phyloP scores from a whole-genome alignment of 208 protist species.

The Trypanosoma brucei region DNA sequence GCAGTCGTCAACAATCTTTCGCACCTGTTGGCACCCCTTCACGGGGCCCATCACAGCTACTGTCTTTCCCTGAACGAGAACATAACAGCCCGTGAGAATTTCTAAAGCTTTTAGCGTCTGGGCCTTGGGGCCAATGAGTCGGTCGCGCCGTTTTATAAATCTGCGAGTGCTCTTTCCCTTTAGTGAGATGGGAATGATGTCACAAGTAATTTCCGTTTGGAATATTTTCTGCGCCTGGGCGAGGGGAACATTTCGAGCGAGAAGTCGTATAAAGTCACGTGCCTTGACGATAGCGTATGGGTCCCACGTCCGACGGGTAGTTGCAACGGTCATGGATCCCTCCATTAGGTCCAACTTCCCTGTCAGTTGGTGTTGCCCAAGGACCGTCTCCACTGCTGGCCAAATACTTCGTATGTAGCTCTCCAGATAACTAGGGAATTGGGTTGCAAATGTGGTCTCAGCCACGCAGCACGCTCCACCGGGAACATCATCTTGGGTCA shows the following conservation, averaged over 20 bases:
- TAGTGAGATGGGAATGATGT: conserved; percentile 98
- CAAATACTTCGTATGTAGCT: conserved; percentile 96
- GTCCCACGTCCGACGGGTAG: conserved; percentile 98
- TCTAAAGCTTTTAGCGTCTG: conserved; percentile 98
- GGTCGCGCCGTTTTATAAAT: conserved; percentile 98
- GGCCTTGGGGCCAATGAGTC: conserved; percentile 98
- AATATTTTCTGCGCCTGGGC: conserved; percentile 97
- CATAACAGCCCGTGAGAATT: conserved; percentile 98
- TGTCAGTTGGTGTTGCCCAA: conserved; percentile 91
- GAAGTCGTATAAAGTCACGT: conserved; percentile 97
- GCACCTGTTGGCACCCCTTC: conserved; percentile 95
- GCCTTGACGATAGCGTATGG: conserved; percentile 98
- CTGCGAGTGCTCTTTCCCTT: conserved; percentile 95
- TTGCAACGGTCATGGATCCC: conserved; percentile 97
- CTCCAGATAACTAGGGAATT: conserved; percentile 99
- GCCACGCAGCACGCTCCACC: conserved; percentile 90
- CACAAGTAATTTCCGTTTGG: conserved; percentile 95
- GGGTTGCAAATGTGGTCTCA: conserved; percentile 94
- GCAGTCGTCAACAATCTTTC: conserved; percentile 98
- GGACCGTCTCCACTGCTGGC: conserved; percentile 89
- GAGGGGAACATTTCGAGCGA: conserved; percentile 95
- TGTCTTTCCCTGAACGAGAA: conserved; percentile 98
- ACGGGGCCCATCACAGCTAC: conserved; percentile 95
- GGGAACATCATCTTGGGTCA: conserved; percentile 84
- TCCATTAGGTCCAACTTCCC: conserved; percentile 94